Conservation (phyloP, 2,329 filamentous ascomycete genomes). For the Aplosporella prunicola region DNA sequence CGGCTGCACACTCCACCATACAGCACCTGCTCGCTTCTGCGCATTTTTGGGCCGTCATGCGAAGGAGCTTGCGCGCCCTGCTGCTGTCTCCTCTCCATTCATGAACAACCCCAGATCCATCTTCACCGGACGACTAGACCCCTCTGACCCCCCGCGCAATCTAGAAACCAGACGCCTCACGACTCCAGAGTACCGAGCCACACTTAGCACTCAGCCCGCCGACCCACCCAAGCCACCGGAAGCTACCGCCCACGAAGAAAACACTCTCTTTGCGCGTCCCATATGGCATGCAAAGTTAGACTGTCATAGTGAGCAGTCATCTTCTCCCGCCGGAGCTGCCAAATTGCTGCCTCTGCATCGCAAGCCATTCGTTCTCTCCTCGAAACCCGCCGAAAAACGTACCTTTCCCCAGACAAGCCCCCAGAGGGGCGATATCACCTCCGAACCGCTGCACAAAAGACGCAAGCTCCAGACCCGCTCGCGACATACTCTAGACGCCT, state of each 20-base stretch:
- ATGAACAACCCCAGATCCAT: conserved; percentile 26
- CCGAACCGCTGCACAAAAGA: conserved; percentile 28
- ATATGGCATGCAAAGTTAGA: conserved; percentile 6
- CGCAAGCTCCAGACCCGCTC: conserved; percentile 20
- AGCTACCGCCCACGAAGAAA: not conserved
- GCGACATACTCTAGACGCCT: conserved; percentile 28
- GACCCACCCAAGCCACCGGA: conserved; percentile 2
- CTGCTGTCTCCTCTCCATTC: no score
- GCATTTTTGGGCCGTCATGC: not conserved
- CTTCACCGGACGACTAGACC: conserved; percentile 24
- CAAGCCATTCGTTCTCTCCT: conserved; percentile 12
- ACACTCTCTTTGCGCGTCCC: not conserved
- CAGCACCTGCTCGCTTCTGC: no score
- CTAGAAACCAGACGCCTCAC: conserved; percentile 14
- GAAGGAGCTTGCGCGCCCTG: not conserved
- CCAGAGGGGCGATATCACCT: conserved; percentile 8
- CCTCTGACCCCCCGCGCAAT: conserved; percentile 9
- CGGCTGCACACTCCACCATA: no score
- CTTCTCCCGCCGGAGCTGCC: conserved; percentile 14
- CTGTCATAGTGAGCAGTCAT: conserved; percentile 1
- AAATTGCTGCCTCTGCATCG: conserved; percentile 9
- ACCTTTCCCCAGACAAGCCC: conserved; percentile 2
- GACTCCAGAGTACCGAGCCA: conserved; percentile 17
- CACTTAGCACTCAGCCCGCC: conserved; percentile 13
- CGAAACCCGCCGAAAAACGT: conserved; percentile 10